phyloP scores from a whole-genome alignment of 495 filamentous ascomycete species.

The Talaromyces proteolyticus region DNA sequence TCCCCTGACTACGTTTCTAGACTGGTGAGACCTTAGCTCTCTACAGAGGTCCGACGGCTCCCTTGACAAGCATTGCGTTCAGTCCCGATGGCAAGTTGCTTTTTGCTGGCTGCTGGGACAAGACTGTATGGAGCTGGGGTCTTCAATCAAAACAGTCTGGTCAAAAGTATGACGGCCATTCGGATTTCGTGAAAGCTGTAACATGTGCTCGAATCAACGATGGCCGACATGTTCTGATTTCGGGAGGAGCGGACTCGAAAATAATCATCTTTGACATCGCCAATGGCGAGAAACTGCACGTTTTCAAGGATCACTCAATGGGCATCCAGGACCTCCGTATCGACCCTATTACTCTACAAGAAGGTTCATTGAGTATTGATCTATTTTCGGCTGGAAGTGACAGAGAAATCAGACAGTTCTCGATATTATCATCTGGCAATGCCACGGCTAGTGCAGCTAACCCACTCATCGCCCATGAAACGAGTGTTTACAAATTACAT shows the following conservation, averaged over 20 bases:
- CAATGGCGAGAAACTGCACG: conserved; percentile 61
- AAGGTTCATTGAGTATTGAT: conserved; percentile 33
- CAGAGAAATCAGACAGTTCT: conserved; percentile 67
- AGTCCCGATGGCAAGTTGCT: conserved; percentile 53
- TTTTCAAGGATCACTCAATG: conserved; percentile 72
- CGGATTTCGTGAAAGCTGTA: conserved; percentile 85
- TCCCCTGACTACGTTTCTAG: conserved; percentile 18
- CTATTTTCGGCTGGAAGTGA: conserved; percentile 80
- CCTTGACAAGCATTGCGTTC: conserved; percentile 71
- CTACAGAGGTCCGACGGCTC: conserved; percentile 71
- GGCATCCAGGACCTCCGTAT: conserved; percentile 70
- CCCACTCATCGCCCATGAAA: conserved; percentile 77
- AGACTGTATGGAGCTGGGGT: conserved; percentile 79
- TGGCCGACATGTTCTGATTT: conserved; percentile 65
- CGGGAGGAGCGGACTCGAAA: conserved; percentile 79
- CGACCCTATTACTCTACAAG: conserved; percentile 49
- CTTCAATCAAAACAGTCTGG: conserved; percentile 43
- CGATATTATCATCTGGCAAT: conserved; percentile 38
- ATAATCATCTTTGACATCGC: conserved; percentile 77
- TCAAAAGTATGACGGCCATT: conserved; percentile 67
- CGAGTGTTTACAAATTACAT: conserved; percentile 78
- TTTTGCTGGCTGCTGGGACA: conserved; percentile 93
- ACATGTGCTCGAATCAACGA: conserved; percentile 40
- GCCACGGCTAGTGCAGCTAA: conserved; percentile 38
- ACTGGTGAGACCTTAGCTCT: conserved; percentile 43